phyloP scores from a whole-genome alignment of 1,284 basidiomycete genomes.

The Microbotryum silenes-acaulis region DNA sequence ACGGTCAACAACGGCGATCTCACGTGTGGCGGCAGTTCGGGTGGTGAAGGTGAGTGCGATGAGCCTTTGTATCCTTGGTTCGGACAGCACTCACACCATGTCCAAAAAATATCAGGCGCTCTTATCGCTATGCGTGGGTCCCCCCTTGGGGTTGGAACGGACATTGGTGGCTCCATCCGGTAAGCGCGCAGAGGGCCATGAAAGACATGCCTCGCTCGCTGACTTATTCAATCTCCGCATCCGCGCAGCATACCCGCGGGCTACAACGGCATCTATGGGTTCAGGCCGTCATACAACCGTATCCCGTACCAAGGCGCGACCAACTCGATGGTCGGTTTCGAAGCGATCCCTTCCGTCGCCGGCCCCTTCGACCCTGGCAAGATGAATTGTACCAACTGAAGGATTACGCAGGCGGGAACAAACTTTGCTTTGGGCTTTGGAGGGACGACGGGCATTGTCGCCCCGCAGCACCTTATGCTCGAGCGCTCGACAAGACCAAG shows the following conservation, averaged over 20 bases:
- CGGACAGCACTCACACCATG: no score
- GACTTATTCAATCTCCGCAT: neutral
- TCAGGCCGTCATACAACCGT: conserved; percentile 62
- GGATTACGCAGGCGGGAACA: conserved; percentile 53
- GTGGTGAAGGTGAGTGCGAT: conserved; percentile 48
- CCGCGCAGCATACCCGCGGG: conserved; percentile 58
- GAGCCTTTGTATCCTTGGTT: no score
- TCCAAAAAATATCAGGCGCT: conserved; percentile 42
- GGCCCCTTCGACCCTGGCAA: conserved; percentile 69
- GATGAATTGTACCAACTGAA: conserved; percentile 53
- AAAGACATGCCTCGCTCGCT: neutral
- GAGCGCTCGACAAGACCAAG: conserved; percentile 56
- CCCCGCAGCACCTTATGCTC: conserved; percentile 64
- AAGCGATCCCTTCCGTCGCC: conserved; percentile 57
- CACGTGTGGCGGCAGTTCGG: conserved; percentile 47
- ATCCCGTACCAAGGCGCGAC: conserved; percentile 56
- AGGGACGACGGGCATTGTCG: conserved; percentile 54
- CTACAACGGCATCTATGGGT: conserved; percentile 58
- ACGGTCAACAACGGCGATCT: conserved; percentile 46
- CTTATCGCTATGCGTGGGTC: conserved; percentile 53
- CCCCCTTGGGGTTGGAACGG: conserved; percentile 58
- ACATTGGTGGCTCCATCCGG: conserved; percentile 56
- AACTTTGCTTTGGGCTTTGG: conserved; percentile 56
- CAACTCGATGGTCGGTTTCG: conserved; percentile 21
- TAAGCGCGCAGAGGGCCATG: neutral